Evolutionary conservation across 345 rosid genomes (phyloP), one percentile per base, ranked within the genome.

Genomic region (Iberis pinnata): DNA sequence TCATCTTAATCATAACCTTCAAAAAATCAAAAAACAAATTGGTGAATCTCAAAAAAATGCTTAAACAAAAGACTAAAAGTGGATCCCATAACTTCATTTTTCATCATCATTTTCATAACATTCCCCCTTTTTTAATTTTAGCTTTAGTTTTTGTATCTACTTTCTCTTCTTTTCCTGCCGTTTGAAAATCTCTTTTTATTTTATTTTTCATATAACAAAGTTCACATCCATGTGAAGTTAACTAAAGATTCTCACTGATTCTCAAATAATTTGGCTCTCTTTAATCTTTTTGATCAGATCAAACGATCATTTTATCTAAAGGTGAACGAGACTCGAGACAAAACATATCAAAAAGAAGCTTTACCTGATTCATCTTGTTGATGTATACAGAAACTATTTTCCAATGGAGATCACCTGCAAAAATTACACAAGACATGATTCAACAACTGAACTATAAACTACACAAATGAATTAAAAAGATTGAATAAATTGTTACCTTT

Each of bases 391-490:
- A 93, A 7, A 93, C 97, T 43, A 86, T 53, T 58, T 93, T 93
- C 99, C 88, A 83, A 57, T 88, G 99, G 9, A 93, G 92, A 72
- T 88, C 99, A 61, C 99, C 99, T 93, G 90, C 64, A 77, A 57
- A 56, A 67, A 53, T 52, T 14, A 39, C 54, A 17, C 36, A 69
- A 15, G 2, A 29, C 33, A 29, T 3, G 60, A 67, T 64, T 9
- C 25, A 47, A 12, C 14, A 61, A 13, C 33, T 33, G 46, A 54
- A 25, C 20, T 4, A 35, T 41, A 1, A 60, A 46, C 44, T 38
- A 31, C 18, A 36, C 46, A 27, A 37, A 53, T 22, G 5, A n/a
- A n/a, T 36, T 11, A 33, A 49, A 22, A 12, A 31, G 0, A 48
- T 5, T 22, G 12, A 17, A 19, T 4, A 2, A 9, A 9, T 2